phyloP scores from a whole-genome alignment of 2,329 filamentous ascomycete genomes.

The Neofusicoccum laricinum region DNA sequence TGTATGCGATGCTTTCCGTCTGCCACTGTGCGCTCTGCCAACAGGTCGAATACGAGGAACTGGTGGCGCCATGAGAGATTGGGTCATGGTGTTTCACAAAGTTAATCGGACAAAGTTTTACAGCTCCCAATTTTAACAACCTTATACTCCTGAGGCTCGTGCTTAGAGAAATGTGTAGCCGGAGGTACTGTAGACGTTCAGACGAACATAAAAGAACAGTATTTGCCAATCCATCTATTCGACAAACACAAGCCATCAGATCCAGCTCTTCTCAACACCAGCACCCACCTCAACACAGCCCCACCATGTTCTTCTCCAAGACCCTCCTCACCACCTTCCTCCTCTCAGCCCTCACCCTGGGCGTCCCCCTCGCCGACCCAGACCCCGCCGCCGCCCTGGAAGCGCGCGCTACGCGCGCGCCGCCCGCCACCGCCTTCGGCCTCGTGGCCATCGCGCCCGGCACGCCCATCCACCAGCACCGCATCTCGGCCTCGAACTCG shows the following conservation, averaged over 20 bases:
- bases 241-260: not conserved
- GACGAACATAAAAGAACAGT: too few relatives aligned
- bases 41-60: not conserved
- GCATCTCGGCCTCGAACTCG: not conserved
- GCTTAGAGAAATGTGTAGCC: too few relatives aligned
- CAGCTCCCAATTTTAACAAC: not conserved
- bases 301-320: not conserved
- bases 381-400: not conserved
- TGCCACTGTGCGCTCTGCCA: not conserved
- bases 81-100: not conserved
- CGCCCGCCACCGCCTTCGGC: not conserved
- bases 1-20: not conserved
- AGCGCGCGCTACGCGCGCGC: not conserved
- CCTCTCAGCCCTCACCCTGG: not conserved
- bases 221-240: too few relatives aligned
- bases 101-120: not conserved
- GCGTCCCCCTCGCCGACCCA: not conserved
- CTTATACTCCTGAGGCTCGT: too few relatives aligned
- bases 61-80: not conserved
- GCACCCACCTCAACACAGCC: not conserved
- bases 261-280: not conserved
- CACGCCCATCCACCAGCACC: not conserved
- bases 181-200: too few relatives aligned
- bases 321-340: not conserved
- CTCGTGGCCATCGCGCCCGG: not conserved